Evolutionary conservation across 306 rosid species (phyloP).

Genomic region (Carpinus viminea): DNA sequence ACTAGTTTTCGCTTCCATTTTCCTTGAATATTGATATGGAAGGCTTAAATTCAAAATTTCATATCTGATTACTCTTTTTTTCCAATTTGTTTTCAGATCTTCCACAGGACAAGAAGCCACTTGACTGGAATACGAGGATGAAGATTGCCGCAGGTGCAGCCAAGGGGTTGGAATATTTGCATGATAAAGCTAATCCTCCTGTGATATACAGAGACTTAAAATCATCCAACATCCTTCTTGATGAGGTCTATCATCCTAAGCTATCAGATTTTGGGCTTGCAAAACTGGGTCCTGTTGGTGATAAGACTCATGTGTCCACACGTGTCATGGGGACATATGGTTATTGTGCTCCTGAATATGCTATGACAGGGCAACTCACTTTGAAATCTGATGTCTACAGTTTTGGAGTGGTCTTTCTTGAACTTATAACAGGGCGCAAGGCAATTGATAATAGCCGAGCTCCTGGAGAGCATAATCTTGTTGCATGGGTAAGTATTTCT

Average conservation of each 20-base stretch:
- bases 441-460: slow-evolving; percentile 64
- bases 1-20: slow-evolving; percentile 1
- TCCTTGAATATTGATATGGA: not conserved
- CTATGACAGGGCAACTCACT: slow-evolving; percentile 81
- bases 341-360: slow-evolving; percentile 89
- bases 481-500: slow-evolving; percentile 70
- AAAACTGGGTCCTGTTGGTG: slow-evolving; percentile 76
- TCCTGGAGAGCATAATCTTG: slow-evolving; percentile 66
- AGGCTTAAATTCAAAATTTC: not conserved
- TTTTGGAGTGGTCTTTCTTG: slow-evolving; percentile 81
- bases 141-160: slow-evolving; percentile 84
- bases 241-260: slow-evolving; percentile 69
- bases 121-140: slow-evolving; percentile 93
- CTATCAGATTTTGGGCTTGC: slow-evolving; percentile 88
- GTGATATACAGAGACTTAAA: slow-evolving; percentile 81
- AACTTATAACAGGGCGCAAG: slow-evolving; percentile 81
- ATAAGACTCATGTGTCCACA: slow-evolving; percentile 75
- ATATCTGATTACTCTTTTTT: not conserved
- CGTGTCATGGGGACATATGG: slow-evolving; percentile 86
- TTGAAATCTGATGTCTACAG: slow-evolving; percentile 77
- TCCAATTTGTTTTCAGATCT: slow-evolving; percentile 51
- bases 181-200: slow-evolving; percentile 66
- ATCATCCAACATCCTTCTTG: slow-evolving; percentile 78
- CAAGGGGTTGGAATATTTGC: slow-evolving; percentile 84
- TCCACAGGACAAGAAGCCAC: slow-evolving; percentile 57